Evolutionary conservation across 2,329 filamentous ascomycete species (phyloP), one percentile per base, ranked within the genome.

Genomic region (Amauroascus verrucosus): DNA sequence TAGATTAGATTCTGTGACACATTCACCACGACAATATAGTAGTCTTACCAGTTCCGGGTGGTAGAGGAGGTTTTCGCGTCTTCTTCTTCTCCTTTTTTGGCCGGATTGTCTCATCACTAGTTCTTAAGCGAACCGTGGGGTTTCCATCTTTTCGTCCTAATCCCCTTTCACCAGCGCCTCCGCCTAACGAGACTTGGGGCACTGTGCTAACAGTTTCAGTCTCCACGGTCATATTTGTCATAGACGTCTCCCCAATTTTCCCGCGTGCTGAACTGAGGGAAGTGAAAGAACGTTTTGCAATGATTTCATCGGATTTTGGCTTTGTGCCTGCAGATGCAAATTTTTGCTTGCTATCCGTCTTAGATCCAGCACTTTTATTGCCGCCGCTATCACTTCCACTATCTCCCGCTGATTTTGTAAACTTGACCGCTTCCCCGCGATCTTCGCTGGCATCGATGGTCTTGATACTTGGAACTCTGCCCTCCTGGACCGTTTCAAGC

Each of bases 141-240:
- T 77, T 82, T 26, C 73, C 70, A 41, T 85, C 83, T 54, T 81
- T 80, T 16, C 79, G 76, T 18, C 82, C 82, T n/a, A 77, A 70
- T 14, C 63, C 71, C 56, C 80, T 73, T 56, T 84, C 81, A 43
- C 75, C 74, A 33, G 74, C 69, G 24, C 70, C 76, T 35, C 80
- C 80, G 32, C 84, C 83, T 26, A 95, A 75, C 8, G 85, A 82
- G 26, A 90, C 80, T 64, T 95, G 90, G 9, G 90, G 88, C 52
- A 96, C 86, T 2, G 90, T 95, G 41, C 82, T 85, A 35, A 98
- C 93, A 0, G 90, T 95, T 70, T 98, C 93, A 0, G 93, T 96
- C 72, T 98, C 93, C 13, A 97, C 91, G 8, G 88, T 97, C 89
- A 98, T 96, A 62, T 88, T 93, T 64, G 85, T 83, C 54, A 84